A percentile compares a stretch with the other conserved stretches of the same genome.
These are phyloP conservation scores for Russula brevipes DNA, from an alignment of 768 basidiomycete species.

Conservation along the genomic window DNA sequence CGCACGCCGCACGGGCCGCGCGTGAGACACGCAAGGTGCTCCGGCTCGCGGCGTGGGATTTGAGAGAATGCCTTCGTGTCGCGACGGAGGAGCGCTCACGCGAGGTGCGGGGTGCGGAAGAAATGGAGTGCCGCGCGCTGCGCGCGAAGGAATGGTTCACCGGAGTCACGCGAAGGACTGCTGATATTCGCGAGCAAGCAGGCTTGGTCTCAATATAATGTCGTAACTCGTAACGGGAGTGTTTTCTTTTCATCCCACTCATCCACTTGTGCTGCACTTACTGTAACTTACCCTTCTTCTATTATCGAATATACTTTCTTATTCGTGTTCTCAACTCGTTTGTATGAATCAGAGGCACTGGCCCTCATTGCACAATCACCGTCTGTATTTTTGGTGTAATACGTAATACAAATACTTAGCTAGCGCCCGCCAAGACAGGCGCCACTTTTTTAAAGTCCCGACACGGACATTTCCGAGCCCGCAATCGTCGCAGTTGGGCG, in stretches of 20 bases:
- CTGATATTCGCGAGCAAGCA: slow-evolving; percentile 32
- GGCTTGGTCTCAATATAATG: not conserved
- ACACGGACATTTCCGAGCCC: not conserved
- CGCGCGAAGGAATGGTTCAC: slow-evolving; percentile 72
- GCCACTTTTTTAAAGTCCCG: not conserved
- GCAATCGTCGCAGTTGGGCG: not conserved
- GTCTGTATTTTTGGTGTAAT: too few species aligned
- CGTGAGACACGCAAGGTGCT: slow-evolving; percentile 92
- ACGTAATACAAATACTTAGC: too few species aligned
- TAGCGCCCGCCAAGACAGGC: too few species aligned
- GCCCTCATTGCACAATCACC: not conserved
- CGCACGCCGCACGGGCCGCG: slow-evolving; percentile 63
- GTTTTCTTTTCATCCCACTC: too few species aligned
- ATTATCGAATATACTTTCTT: not conserved
- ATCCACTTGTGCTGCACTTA: too few species aligned
- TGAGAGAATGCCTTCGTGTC: slow-evolving; percentile 71
- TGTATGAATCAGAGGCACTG: slow-evolving; percentile 1
- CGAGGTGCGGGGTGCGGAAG: slow-evolving; percentile 75
- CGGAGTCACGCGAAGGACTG: slow-evolving; percentile 47
- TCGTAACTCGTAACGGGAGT: not conserved
- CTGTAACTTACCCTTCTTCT: not conserved
- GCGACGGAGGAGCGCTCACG: slow-evolving; percentile 75
- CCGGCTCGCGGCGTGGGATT: slow-evolving; percentile 84
- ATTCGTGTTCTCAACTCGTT: not conserved
- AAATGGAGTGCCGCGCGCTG: slow-evolving; percentile 60